These are phyloP conservation scores for Penicillium sp. DNA, from an alignment of 2,329 filamentous ascomycete genomes.

Conservation along the genomic window DNA sequence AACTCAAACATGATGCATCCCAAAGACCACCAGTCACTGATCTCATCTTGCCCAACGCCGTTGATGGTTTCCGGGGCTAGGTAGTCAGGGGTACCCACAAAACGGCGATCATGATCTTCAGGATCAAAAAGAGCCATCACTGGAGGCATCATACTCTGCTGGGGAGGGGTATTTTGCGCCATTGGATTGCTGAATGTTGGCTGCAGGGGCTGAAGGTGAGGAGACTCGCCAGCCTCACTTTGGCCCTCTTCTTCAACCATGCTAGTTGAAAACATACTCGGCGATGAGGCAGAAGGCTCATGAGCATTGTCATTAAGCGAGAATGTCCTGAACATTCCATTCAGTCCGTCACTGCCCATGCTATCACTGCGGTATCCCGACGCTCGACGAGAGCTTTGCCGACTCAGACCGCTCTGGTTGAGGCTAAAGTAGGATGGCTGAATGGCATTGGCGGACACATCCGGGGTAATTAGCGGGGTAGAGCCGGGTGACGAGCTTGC, in stretches of 20 bases:
- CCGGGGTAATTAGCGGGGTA: conserved; percentile 80
- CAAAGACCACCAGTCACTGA: conserved; percentile 99
- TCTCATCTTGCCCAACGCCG: conserved; percentile 89
- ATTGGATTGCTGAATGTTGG: conserved; percentile 46
- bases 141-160: conserved; percentile 72
- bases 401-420: conserved; percentile 48
- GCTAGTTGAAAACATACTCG: conserved; percentile 30
- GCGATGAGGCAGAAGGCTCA: conserved; percentile 39
- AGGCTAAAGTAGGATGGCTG: conserved; percentile 87
- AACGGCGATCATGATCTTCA: conserved; percentile 81
- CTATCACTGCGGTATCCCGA: conserved; percentile 87
- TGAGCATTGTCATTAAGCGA: conserved; percentile 55
- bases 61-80: conserved; percentile 94
- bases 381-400: conserved; percentile 57
- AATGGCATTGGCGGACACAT: conserved; percentile 55
- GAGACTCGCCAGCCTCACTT: conserved; percentile 63
- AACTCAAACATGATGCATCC: conserved; percentile 97
- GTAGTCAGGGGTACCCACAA: conserved; percentile 95
- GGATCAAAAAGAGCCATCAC: conserved; percentile 92
- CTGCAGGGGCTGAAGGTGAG: conserved; percentile 64
- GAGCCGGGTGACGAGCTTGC: conserved; percentile 67
- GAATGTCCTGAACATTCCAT: conserved; percentile 71
- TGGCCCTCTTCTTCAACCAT: conserved; percentile 68
- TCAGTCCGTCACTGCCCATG: conserved; percentile 75
- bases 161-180: conserved; percentile 40